Evolutionary conservation across 129 eudicot genomes (phyloP).

Genomic region (Saussurea involucrata): DNA sequence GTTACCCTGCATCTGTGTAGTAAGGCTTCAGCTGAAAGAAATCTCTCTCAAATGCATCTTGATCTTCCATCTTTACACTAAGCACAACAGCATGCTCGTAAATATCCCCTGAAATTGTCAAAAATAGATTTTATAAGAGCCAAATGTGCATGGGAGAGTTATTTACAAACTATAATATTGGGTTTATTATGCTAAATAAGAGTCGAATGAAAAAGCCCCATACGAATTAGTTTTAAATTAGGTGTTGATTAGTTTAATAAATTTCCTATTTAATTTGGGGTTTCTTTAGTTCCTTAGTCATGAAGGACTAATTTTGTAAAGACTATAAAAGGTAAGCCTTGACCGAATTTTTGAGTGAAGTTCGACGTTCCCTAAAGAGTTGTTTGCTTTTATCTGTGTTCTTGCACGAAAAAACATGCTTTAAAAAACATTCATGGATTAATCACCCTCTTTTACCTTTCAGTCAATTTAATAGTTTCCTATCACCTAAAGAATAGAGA

Average conservation of each 20-base stretch:
- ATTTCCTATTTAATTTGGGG: too few relatives aligned
- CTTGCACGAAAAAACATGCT: background rate
- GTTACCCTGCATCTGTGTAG: constrained; percentile 89
- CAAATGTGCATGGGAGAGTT: background rate
- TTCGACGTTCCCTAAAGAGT: background rate
- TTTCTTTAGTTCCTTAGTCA: too few relatives aligned
- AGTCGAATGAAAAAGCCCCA: background rate
- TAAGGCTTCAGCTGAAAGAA: constrained; percentile 95
- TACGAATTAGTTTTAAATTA: background rate
- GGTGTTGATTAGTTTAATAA: background rate
- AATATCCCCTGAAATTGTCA: constrained; percentile 66
- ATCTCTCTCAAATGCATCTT: constrained; percentile 94
- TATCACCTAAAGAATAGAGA: background rate
- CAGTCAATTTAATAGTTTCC: background rate
- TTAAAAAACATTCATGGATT: background rate
- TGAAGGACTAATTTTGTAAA: too few relatives aligned
- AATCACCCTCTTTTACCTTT: background rate
- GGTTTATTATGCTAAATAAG: background rate
- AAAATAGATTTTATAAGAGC: background rate
- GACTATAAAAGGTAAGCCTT: background rate
- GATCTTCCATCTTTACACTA: constrained; percentile 90
- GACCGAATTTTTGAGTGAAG: background rate
- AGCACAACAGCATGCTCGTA: constrained; percentile 91
- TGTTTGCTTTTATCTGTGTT: background rate
- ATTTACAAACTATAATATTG: background rate